Conservation (phyloP, 2,329 filamentous ascomycete genomes). For the Claviceps sp. region DNA sequence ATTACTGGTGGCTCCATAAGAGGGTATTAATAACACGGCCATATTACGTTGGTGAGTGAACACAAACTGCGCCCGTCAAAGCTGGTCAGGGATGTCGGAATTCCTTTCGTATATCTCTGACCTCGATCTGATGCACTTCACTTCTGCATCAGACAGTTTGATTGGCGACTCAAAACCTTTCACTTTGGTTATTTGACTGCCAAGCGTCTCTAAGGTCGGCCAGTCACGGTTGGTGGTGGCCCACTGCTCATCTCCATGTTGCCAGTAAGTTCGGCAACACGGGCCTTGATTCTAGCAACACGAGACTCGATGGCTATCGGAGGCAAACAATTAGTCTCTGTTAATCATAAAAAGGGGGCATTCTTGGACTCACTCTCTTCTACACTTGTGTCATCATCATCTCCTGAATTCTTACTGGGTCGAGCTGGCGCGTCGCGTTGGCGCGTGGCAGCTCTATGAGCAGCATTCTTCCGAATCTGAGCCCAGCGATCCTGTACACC, state of each 20-base stretch:
- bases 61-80: neutral
- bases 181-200: slow-evolving; percentile 1
- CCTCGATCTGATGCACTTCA: neutral
- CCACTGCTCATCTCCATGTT: slow-evolving; percentile 51
- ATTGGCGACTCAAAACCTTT: too few relatives aligned
- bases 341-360: neutral
- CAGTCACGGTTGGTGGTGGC: slow-evolving; percentile 16
- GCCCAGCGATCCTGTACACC: slow-evolving; percentile 70
- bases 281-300: slow-evolving; percentile 93
- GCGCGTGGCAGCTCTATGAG: slow-evolving; percentile 57
- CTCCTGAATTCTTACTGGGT: slow-evolving; percentile 44
- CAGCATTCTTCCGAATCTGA: slow-evolving; percentile 89
- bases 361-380: slow-evolving; percentile 66
- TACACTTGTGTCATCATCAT: slow-evolving; percentile 80
- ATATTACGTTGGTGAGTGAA: neutral
- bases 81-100: neutral
- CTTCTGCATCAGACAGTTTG: neutral
- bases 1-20: slow-evolving; percentile 1
- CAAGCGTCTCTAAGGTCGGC: slow-evolving; percentile 11
- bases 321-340: slow-evolving; percentile 11
- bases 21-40: neutral
- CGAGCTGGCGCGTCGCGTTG: slow-evolving; percentile 52
- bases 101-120: neutral
- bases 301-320: slow-evolving; percentile 80
- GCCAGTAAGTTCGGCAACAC: slow-evolving; percentile 85